Conservation (phyloP, 495 filamentous ascomycete species). For the Amorphotheca resinae region DNA sequence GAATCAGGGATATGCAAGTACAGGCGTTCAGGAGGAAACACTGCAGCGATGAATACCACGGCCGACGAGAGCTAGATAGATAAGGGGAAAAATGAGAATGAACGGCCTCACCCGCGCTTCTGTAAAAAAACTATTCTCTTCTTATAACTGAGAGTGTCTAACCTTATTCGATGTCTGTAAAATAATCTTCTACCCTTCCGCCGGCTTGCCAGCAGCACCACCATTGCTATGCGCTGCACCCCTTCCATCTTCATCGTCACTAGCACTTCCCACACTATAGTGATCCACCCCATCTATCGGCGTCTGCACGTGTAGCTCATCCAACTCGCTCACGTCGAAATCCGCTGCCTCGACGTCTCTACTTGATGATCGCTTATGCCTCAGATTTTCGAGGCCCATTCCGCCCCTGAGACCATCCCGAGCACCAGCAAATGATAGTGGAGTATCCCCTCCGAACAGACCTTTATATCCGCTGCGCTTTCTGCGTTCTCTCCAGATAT, state of each 20-base stretch:
- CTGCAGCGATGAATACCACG: conserved; percentile 13
- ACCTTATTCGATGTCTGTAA: too few relatives aligned
- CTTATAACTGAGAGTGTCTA: too few relatives aligned
- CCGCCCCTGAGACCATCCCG: conserved; percentile 20
- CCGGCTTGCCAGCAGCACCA: too few relatives aligned
- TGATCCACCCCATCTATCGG: conserved; percentile 25
- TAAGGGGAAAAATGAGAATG: conserved; percentile 1
- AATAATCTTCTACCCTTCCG: too few relatives aligned
- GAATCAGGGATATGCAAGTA: neutral
- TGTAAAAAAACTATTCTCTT: too few relatives aligned
- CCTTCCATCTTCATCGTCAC: conserved; percentile 39
- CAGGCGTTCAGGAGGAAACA: conserved; percentile 10
- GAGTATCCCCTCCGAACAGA: conserved; percentile 24
- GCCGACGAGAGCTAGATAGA: neutral
- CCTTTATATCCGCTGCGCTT: conserved; percentile 42
- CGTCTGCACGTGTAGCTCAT: conserved; percentile 50
- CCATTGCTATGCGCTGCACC: too few relatives aligned
- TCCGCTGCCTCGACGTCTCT: conserved; percentile 69
- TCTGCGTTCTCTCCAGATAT: conserved; percentile 69
- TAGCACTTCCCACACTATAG: conserved; percentile 48
- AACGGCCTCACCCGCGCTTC: neutral
- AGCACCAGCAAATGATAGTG: conserved; percentile 16
- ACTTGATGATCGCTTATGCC: conserved; percentile 31
- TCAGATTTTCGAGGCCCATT: conserved; percentile 33
- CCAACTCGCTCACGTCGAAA: conserved; percentile 82